Base-by-base conservation (phyloP, 805 yeast genomes). In the Yamadazyma laniorum region DNA sequence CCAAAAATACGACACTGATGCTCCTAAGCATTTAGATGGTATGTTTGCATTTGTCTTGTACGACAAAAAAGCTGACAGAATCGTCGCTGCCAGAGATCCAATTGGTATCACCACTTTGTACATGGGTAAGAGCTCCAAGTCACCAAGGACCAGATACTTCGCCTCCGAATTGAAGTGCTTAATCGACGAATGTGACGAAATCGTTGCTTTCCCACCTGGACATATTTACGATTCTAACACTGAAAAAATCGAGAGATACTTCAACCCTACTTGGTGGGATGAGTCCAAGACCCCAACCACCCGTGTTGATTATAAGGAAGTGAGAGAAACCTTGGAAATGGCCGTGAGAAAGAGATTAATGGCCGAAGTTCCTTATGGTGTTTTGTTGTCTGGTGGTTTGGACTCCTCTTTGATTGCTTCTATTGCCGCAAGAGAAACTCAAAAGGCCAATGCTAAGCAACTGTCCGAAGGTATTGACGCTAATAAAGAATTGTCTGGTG, bases 331-430 rank as follows among this genome's bases (percentile, higher is more conserved):
- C 34, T 77, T 93, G 61, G 99, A 93, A 67, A 70, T 84, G 69
- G 89, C 99, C 34, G 99, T 93, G 39, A 85, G 99, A 75, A 93
- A 93, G 85, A 85, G 99, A 77, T 78, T 93, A 57, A 93, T 93
- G 99, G 93, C 98, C 40, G 99, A 93, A 74, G 99, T 93, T 45
- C 98, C 99, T 40, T 93, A 87, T 65, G 99, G 99, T 72, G 99
- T 93, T 32, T 73, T 93, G 52, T 74, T 93, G 51, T 88, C 96
- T 16, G 99, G 99, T 61, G 99, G 99, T 50, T 78, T 93, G 58
- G 99, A 93, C 65, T 89, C 97, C 32, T 88, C 96, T 16, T 75
- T 93, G 65, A 93, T 93, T 62, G 99, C 99, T 14, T 66, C 99
- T 31, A 93, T 93, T 58, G 99, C 98, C 37, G 93, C 98, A 22